Evolutionary conservation across 768 basidiomycete species (phyloP), one percentile per base, ranked within the genome.

Genomic region (Guyanaporus albipodus): DNA sequence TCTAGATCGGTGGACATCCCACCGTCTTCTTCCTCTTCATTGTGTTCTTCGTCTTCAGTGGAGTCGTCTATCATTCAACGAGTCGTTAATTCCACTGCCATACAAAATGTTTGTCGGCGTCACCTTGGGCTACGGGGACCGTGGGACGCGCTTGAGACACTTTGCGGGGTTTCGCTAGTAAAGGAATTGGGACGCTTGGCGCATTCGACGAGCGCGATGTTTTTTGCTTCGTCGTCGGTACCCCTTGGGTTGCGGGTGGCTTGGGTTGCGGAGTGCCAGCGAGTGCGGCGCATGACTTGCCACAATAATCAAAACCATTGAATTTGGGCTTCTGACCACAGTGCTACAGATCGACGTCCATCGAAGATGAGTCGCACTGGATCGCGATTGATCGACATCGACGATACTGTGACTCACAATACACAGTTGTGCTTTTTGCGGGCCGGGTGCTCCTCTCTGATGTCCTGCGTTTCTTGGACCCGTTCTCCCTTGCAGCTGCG

Each of bases 271-370:
- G 42, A 10, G 66, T 57, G 24, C 63, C 66, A 5, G 79, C 80
- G n/a, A 68, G 55, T 1, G 73, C 67, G 9, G 80, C 82, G 58
- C 83, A 84, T 32, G 74, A 76, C 72, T 80, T 83, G 36, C 81
- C 76, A 49, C 83, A 85, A 60, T 73, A 84, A 43, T 82, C 76
- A 56, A 77, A 79, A 53, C 70, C 71, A 46, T 69, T 74, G 67
- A 73, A 79, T 63, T 80, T 85, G 10, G 80, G 78, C 52, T 78
- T 82, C 66, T 77, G 75, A 53, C 79, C 75, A 60, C 83, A 85
- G 28, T 64, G 28, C 65, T 67, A 37, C 21, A 52, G 55, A 60
- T 62, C 59, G 60, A 43, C 57, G 38, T 17, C 43, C 60, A 54
- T 60, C 50, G 40, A 48, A 48, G 43, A 52, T 62, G 46, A 55